These are phyloP conservation scores for Aspergillus jensenii DNA, from an alignment of 2,329 filamentous ascomycete species.

Conservation along the genomic window DNA sequence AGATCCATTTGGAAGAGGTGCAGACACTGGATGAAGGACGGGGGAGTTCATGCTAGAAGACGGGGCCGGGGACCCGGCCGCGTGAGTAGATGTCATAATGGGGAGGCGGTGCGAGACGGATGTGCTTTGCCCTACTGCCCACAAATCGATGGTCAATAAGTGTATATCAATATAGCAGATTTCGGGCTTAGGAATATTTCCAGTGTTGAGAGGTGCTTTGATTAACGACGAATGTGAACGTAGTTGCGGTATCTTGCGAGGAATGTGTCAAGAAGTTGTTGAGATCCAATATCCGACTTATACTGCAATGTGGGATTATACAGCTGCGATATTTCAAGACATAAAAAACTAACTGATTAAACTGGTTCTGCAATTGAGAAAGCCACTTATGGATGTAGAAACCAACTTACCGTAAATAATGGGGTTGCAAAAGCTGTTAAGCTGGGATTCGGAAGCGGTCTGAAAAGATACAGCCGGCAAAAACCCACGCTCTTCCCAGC, in stretches of 20 bases:
- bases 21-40: constrained; percentile 26
- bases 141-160: not conserved
- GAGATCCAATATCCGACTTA: not conserved
- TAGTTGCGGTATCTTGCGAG: not conserved
- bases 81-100: constrained; percentile 34
- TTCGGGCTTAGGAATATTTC: not conserved
- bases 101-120: not conserved
- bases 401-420: not conserved
- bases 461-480: constrained; percentile 12
- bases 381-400: not conserved
- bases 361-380: not conserved
- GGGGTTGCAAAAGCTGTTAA: not conserved
- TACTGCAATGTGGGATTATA: not conserved
- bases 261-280: not conserved
- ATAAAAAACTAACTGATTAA: not conserved
- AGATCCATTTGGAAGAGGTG: constrained; percentile 29
- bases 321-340: not conserved
- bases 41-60: constrained; percentile 40
- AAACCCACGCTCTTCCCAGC: not conserved
- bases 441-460: constrained; percentile 10
- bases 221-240: not conserved
- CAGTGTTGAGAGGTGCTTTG: not conserved
- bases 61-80: constrained; percentile 34
- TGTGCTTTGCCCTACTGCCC: not conserved
- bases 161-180: not conserved